Percentiles rank a stretch among this genome's conserved stretches.
Conservation (phyloP, 179 eudicot species). For the Nepenthes alata region DNA sequence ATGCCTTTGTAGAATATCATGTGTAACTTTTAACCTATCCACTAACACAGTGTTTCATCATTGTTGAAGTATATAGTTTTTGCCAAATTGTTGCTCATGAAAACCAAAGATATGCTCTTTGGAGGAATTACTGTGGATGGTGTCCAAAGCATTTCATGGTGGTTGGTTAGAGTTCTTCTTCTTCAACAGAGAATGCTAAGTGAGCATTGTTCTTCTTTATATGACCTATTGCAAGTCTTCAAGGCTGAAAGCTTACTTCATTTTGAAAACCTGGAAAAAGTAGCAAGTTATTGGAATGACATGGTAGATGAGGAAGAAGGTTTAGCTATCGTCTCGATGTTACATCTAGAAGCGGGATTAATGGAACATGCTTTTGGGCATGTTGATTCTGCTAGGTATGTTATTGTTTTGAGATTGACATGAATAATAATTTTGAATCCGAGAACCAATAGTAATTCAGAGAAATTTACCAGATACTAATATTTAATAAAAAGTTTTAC, state of each 20-base stretch:
- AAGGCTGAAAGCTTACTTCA: conserved; percentile 34
- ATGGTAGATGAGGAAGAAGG: conserved; percentile 41
- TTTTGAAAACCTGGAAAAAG: conserved; percentile 47
- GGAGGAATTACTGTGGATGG: conserved; percentile 29
- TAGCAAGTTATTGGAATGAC: conserved; percentile 51
- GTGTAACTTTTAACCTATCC: not conserved
- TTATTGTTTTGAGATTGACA: conserved; percentile 1
- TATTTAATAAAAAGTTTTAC: too few relatives aligned
- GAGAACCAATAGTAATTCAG: too few relatives aligned
- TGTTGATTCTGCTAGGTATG: conserved; percentile 55
- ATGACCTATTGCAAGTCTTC: conserved; percentile 63
- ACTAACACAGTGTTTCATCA: not conserved
- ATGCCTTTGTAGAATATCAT: not conserved
- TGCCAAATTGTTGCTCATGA: conserved; percentile 62
- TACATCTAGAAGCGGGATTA: conserved; percentile 68
- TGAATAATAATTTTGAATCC: not conserved
- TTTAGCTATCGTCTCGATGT: conserved; percentile 44
- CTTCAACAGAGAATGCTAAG: conserved; percentile 70
- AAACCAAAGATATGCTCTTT: conserved; percentile 42
- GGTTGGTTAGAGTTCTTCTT: conserved; percentile 67
- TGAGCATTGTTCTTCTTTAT: conserved; percentile 59
- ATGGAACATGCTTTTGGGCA: conserved; percentile 62
- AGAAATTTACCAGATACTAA: too few relatives aligned
- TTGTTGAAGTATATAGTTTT: conserved; percentile 58
- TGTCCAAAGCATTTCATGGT: conserved; percentile 56